Evolutionary conservation across 2,329 filamentous ascomycete species (phyloP).

Genomic region (Paecilomyces sp.): DNA sequence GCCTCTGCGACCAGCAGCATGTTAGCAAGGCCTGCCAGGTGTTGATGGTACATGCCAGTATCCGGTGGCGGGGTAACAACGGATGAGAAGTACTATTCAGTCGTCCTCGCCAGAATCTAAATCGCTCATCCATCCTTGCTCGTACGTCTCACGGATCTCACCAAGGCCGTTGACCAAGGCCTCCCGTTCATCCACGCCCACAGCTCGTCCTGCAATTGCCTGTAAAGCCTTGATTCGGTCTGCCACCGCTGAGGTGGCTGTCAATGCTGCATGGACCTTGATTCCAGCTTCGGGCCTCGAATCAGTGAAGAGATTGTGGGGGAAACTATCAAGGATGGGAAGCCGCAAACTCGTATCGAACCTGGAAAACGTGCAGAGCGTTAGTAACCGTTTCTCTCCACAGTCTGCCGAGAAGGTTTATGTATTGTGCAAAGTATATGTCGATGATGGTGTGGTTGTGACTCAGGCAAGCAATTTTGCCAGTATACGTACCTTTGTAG

Average conservation of each 20-base stretch:
- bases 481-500: conserved; percentile 21
- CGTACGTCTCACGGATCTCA: conserved; percentile 79
- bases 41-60: conserved; percentile 5
- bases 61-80: conserved; percentile 3
- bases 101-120: conserved; percentile 38
- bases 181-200: conserved; percentile 75
- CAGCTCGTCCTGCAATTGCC: conserved; percentile 52
- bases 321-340: conserved; percentile 78
- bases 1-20: not conserved
- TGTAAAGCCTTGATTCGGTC: conserved; percentile 61
- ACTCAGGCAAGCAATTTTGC: not conserved
- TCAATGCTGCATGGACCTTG: conserved; percentile 51
- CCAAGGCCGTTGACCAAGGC: conserved; percentile 71
- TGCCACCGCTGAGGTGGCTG: conserved; percentile 68
- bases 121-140: conserved; percentile 78
- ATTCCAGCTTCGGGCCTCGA: conserved; percentile 36
- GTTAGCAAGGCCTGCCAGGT: not conserved
- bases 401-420: not conserved
- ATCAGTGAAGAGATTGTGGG: conserved; percentile 58
- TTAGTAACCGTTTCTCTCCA: not conserved
- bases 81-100: conserved; percentile 3
- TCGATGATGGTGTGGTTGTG: not conserved
- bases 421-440: not conserved
- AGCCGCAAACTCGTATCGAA: conserved; percentile 50
- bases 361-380: conserved; percentile 13